Evolutionary conservation across 1,139 yeast species (phyloP).

Genomic region (Kodamaea plutei): DNA sequence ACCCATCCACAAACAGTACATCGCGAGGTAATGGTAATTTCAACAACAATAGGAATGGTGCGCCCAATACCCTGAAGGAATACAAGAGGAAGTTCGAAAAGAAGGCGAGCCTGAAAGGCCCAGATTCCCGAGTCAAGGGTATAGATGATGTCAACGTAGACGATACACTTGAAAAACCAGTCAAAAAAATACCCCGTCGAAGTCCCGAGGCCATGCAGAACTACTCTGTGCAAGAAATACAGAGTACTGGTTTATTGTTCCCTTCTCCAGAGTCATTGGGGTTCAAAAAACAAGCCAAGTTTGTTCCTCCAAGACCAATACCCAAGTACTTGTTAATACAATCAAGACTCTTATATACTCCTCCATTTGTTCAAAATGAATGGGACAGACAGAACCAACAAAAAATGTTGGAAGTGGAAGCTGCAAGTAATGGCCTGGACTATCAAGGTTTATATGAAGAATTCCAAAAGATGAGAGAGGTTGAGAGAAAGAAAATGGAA

Average conservation of each 20-base stretch:
- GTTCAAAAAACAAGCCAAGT: slow-evolving; percentile 15
- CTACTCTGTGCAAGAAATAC: slow-evolving; percentile 20
- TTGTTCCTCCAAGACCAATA: slow-evolving; percentile 22
- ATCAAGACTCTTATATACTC: slow-evolving; percentile 34
- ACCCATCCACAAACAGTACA: no score
- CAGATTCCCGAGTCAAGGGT: no score
- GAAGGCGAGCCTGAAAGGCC: no score
- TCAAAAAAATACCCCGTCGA: slow-evolving; percentile 21
- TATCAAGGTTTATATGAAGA: slow-evolving; percentile 45
- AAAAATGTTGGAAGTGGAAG: slow-evolving; percentile 36
- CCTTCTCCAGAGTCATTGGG: slow-evolving; percentile 28
- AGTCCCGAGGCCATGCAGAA: slow-evolving; percentile 19
- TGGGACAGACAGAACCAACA: slow-evolving; percentile 44
- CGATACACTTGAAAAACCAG: slow-evolving; percentile 18
- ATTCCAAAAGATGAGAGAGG: slow-evolving; percentile 69
- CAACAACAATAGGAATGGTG: no score
- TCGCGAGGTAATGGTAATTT: no score
- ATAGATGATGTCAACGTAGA: no score
- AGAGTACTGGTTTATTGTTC: slow-evolving; percentile 27
- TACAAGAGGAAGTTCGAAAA: no score
- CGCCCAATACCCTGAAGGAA: no score
- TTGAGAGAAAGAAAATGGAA: slow-evolving; percentile 80
- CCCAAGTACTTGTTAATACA: slow-evolving; percentile 39
- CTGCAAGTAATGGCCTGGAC: slow-evolving; percentile 29
- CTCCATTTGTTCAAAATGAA: slow-evolving; percentile 29